Evolutionary conservation across 306 rosid genomes (phyloP).

Genomic region (Rosa chinensis): DNA sequence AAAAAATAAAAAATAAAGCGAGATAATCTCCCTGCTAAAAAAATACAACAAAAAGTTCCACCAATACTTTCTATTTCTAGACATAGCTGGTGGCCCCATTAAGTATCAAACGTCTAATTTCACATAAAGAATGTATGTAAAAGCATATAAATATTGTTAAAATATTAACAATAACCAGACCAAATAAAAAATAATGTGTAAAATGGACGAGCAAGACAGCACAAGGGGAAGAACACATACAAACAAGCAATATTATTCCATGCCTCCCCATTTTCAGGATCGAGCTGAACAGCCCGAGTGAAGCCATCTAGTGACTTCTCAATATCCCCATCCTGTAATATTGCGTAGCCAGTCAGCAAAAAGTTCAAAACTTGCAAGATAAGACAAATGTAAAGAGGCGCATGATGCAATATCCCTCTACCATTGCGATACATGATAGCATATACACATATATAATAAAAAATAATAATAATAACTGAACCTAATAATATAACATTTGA

Average conservation of each 20-base stretch:
- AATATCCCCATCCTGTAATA: slow-evolving; percentile 76
- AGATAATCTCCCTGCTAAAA: neutral
- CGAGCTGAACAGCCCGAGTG: slow-evolving; percentile 95
- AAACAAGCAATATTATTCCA: slow-evolving; percentile 99
- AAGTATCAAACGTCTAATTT: neutral
- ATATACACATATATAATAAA: too few relatives aligned
- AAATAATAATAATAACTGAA: slow-evolving; percentile 1
- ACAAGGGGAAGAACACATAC: slow-evolving; percentile 48
- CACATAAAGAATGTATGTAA: neutral
- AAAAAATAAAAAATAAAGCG: neutral
- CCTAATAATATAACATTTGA: slow-evolving; percentile 16
- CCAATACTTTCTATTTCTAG: neutral
- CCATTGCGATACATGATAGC: slow-evolving; percentile 4
- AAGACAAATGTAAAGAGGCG: slow-evolving; percentile 6
- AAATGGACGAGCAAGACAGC: neutral
- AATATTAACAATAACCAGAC: neutral
- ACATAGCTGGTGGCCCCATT: neutral
- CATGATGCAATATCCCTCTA: slow-evolving; percentile 5
- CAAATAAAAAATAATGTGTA: too few relatives aligned
- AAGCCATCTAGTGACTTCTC: slow-evolving; percentile 94
- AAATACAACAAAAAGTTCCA: neutral
- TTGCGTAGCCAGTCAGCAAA: slow-evolving; percentile 23
- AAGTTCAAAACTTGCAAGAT: slow-evolving; percentile 16
- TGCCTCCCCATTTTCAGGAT: slow-evolving; percentile 98
- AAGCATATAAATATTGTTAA: neutral